Conservation (phyloP, 2,329 filamentous ascomycete genomes). For the Colletotrichum noveboracense region DNA sequence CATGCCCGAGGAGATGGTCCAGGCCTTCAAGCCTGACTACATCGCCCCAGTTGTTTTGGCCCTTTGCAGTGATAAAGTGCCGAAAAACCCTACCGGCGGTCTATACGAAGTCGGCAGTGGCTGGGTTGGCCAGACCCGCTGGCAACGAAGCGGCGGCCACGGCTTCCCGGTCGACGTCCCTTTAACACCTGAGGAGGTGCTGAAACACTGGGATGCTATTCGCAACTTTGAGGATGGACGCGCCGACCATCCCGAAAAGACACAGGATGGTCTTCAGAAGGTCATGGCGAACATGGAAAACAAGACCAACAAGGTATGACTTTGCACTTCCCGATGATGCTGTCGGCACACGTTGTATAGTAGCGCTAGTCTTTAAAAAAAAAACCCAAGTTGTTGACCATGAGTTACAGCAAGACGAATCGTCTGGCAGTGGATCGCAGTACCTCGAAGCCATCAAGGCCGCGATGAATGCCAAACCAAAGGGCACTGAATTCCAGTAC, state of each 20-base stretch:
- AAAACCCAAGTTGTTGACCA: constrained; percentile 22
- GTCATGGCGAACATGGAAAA: constrained; percentile 85
- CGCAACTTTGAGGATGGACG: constrained; percentile 86
- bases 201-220: constrained; percentile 78
- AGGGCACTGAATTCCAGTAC: constrained; percentile 79
- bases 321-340: neutral
- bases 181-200: constrained; percentile 84
- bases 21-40: constrained; percentile 99
- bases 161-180: constrained; percentile 88
- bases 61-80: constrained; percentile 84
- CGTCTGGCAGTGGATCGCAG: constrained; percentile 40
- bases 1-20: constrained; percentile 95
- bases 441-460: constrained; percentile 77
- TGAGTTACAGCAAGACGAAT: constrained; percentile 11
- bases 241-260: constrained; percentile 83
- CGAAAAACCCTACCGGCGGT: constrained; percentile 80
- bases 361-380: constrained; percentile 27
- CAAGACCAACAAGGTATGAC: constrained; percentile 67
- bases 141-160: constrained; percentile 89
- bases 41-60: constrained; percentile 92
- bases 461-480: constrained; percentile 73
- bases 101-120: constrained; percentile 95
- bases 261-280: constrained; percentile 78
- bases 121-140: constrained; percentile 90
- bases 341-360: constrained; percentile 10